Percentiles rank a stretch among this genome's conserved stretches.
phyloP scores from a whole-genome alignment of 306 rosid species.

The Calophaca sinica region DNA sequence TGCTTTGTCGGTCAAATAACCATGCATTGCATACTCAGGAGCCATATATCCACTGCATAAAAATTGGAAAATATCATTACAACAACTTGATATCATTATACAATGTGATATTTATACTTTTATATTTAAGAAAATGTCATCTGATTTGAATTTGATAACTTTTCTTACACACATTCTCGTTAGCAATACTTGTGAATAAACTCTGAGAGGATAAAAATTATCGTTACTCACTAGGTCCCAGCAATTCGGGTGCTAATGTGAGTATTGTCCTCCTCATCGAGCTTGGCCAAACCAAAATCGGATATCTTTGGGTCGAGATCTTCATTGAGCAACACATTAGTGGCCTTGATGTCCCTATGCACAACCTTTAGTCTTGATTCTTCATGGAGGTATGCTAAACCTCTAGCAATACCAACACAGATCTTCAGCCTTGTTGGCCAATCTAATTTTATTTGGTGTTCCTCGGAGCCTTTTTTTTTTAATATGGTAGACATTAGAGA shows the following conservation, averaged over 20 bases:
- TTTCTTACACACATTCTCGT: too few relatives aligned
- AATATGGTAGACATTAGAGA: slow-evolving; percentile 5
- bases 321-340: slow-evolving; percentile 68
- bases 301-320: slow-evolving; percentile 67
- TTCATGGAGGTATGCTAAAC: slow-evolving; percentile 80
- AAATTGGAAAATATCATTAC: too few relatives aligned
- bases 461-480: slow-evolving; percentile 44
- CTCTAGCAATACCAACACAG: slow-evolving; percentile 70
- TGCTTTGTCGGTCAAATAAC: slow-evolving; percentile 77
- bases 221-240: slow-evolving; percentile 62
- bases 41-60: slow-evolving; percentile 62
- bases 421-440: slow-evolving; percentile 72
- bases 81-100: too few relatives aligned
- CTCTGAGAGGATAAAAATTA: not conserved
- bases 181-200: not conserved
- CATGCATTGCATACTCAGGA: slow-evolving; percentile 69
- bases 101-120: too few relatives aligned
- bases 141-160: too few relatives aligned
- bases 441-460: slow-evolving; percentile 45
- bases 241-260: slow-evolving; percentile 75
- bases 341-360: slow-evolving; percentile 76
- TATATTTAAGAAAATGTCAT: too few relatives aligned
- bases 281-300: slow-evolving; percentile 77
- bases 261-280: slow-evolving; percentile 66
- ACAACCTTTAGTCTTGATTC: slow-evolving; percentile 74